Evolutionary conservation across 257 asterid species (phyloP), one percentile per base, ranked within the genome.

Genomic region (Lithospermum erythrorhizon): DNA sequence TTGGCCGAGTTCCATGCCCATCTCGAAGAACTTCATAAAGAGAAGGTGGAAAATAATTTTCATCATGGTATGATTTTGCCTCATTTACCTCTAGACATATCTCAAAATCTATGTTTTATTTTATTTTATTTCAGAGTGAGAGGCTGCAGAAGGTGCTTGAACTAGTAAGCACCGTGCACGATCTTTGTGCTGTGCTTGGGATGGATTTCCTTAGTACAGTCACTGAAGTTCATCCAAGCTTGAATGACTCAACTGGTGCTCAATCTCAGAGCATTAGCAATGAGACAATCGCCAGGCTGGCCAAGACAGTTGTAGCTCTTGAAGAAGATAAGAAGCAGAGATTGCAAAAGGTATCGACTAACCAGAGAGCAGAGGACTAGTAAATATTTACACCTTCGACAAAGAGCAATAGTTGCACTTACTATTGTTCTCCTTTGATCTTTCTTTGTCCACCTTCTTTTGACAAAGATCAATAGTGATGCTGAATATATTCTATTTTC

Each of bases 171-270:
- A 83, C 97, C 0, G 91, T 89, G 57, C 99, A 89, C 52, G 96
- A 86, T 76, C 95, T 93, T 24, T 89, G 97, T 79, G 95, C 86
- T 32, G 99, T 93, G 41, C 97, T 93, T 70, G 96, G 96, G 54
- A 61, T 84, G 86, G 97, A 89, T 75, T 89, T 93, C 76, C 68
- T 75, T 52, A 79, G 82, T 47, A 86, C 91, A 9, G 94, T 89
- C 68, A 78, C 91, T 5, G 89, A 89, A 72, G 99, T 86, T 68
- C 99, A 93, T 65, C 94, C 97, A 37, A 93, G 97, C 84, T 73
- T 93, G 68, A 79, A 79, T 57, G 96, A 86, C 66, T 74, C 95
- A 41, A 74, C 76, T 49, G 87, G 90, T 64, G 90, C 83, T 47
- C 96, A 86, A 53, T 86, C 95, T 63, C 86, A 84, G 71, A 89